These are phyloP conservation scores for Corylus heterophylla DNA, from an alignment of 306 rosid species.

Conservation along the genomic window DNA sequence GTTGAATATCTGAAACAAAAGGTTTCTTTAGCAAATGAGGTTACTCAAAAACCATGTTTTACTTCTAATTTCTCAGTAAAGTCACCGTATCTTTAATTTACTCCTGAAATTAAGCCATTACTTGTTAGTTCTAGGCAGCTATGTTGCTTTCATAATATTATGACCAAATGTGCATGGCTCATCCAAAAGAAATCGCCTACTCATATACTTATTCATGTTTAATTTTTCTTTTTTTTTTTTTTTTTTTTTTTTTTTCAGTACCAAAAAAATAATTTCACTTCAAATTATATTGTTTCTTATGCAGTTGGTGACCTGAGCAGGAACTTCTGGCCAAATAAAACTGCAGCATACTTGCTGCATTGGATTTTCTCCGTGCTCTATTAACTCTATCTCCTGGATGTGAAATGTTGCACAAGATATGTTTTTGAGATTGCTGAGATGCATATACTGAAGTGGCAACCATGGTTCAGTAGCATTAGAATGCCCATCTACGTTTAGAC, in stretches of 20 bases:
- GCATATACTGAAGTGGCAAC: slow-evolving; percentile 17
- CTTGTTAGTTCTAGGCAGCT: not conserved
- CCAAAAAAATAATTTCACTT: not conserved
- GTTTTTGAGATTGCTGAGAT: slow-evolving; percentile 13
- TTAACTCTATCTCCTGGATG: not conserved
- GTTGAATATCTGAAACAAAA: not conserved
- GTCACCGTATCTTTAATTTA: not conserved
- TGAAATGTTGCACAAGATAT: not conserved
- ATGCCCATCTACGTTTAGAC: slow-evolving; percentile 11
- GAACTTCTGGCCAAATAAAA: slow-evolving; percentile 21
- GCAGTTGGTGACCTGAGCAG: not conserved
- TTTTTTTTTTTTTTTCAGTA: not conserved
- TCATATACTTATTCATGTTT: not conserved
- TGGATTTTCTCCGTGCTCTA: slow-evolving; percentile 11
- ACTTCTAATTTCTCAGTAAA: not conserved
- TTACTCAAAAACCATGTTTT: not conserved
- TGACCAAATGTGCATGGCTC: too few species aligned
- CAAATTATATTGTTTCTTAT: not conserved
- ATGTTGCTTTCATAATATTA: too few species aligned
- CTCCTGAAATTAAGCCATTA: not conserved
- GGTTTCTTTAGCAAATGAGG: not conserved
- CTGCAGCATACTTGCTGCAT: slow-evolving; percentile 18
- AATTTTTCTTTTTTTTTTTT: not conserved
- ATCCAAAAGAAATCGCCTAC: too few species aligned
- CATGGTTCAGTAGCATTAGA: slow-evolving; percentile 20